phyloP scores from a whole-genome alignment of 2,329 filamentous ascomycete genomes.

The Fusarium setosum region DNA sequence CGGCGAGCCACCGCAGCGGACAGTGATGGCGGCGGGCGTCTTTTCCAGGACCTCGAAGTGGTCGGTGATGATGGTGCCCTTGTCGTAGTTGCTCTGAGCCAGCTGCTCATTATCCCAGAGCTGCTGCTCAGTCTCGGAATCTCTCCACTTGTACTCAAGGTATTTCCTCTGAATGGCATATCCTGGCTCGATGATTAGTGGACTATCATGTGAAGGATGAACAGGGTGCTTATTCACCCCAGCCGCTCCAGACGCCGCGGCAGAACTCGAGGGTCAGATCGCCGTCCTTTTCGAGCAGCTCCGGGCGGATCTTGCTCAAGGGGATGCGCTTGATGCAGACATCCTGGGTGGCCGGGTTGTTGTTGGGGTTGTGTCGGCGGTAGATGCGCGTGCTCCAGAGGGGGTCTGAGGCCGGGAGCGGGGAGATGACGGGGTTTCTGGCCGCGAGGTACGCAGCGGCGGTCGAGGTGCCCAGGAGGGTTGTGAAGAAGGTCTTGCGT shows the following conservation, averaged over 20 bases:
- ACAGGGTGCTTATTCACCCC: conserved; percentile 59
- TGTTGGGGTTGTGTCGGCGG: conserved; percentile 69
- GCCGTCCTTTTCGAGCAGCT: conserved; percentile 70
- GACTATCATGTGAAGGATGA: not conserved
- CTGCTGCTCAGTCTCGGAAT: conserved; percentile 65
- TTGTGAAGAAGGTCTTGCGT: conserved; percentile 57
- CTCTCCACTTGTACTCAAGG: conserved; percentile 69
- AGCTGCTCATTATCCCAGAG: conserved; percentile 71
- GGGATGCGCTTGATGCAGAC: conserved; percentile 72
- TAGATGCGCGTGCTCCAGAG: conserved; percentile 69
- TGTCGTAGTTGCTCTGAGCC: conserved; percentile 65
- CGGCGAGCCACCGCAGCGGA: conserved; percentile 75
- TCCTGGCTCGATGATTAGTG: conserved; percentile 50
- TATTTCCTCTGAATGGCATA: conserved; percentile 69
- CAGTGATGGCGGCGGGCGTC: conserved; percentile 67
- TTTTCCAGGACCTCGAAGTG: conserved; percentile 79
- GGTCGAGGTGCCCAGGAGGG: conserved; percentile 60
- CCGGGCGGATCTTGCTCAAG: conserved; percentile 71
- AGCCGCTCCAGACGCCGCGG: conserved; percentile 74
- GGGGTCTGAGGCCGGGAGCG: conserved; percentile 68
- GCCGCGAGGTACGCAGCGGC: conserved; percentile 61
- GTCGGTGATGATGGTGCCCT: conserved; percentile 73
- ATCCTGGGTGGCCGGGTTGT: conserved; percentile 73
- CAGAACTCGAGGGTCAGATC: conserved; percentile 73
- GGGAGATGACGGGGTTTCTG: conserved; percentile 66